These are phyloP conservation scores for Spathaspora sp. DNA, from an alignment of 1,139 yeast genomes.

Conservation along the genomic window DNA sequence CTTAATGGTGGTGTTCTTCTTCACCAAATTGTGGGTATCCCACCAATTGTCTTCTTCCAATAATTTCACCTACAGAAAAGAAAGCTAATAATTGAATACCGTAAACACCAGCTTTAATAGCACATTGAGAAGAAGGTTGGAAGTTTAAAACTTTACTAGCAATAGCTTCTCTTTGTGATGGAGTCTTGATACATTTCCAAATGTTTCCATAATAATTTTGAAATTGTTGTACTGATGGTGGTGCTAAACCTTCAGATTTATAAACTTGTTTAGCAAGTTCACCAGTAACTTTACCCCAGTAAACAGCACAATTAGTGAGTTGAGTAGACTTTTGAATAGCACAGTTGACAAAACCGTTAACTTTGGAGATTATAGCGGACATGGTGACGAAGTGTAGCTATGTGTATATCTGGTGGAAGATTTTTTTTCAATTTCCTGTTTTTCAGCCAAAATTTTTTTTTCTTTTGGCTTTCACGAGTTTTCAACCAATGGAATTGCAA, in stretches of 20 bases:
- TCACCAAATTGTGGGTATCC: slow-evolving; percentile 66
- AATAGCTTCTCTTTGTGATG: slow-evolving; percentile 49
- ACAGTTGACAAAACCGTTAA: slow-evolving; percentile 42
- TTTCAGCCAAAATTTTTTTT: background rate
- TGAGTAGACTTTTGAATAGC: slow-evolving; percentile 40
- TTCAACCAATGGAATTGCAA: slow-evolving; percentile 16
- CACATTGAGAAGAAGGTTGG: slow-evolving; percentile 56
- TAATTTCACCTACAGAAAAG: slow-evolving; percentile 92
- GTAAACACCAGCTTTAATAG: slow-evolving; percentile 69
- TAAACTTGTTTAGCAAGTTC: slow-evolving; percentile 90
- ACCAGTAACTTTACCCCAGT: slow-evolving; percentile 88
- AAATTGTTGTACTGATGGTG: slow-evolving; percentile 80
- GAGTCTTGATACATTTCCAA: slow-evolving; percentile 37
- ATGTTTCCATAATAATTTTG: slow-evolving; percentile 67
- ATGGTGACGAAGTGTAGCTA: slow-evolving; percentile 23
- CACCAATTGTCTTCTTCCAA: slow-evolving; percentile 91
- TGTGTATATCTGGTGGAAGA: background rate
- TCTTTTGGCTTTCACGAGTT: too few species aligned
- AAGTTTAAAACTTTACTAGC: slow-evolving; percentile 42
- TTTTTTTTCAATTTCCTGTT: background rate
- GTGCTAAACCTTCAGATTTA: slow-evolving; percentile 89
- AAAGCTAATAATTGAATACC: slow-evolving; percentile 85
- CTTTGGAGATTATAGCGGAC: slow-evolving; percentile 51
- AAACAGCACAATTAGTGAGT: slow-evolving; percentile 53
- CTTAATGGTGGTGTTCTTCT: slow-evolving; percentile 23